Evolutionary conservation across 2,329 filamentous ascomycete genomes (phyloP).

Genomic region (Ophiocordyceps polyrhachis-furcata): DNA sequence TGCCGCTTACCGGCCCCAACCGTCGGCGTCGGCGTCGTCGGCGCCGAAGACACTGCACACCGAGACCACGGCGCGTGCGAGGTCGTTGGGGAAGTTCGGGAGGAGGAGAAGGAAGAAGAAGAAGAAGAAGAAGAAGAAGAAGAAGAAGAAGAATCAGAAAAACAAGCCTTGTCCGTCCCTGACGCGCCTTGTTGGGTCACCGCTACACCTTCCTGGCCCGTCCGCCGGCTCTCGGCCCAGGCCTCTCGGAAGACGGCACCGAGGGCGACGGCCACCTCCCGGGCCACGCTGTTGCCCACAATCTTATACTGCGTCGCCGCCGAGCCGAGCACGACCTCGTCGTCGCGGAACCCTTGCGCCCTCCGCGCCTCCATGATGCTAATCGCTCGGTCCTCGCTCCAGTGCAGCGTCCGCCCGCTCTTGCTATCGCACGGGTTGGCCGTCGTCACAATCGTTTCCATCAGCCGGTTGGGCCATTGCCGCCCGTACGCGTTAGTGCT

Average conservation of each 20-base stretch:
- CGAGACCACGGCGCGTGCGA: not conserved
- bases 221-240: slow-evolving; percentile 9
- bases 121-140: no score
- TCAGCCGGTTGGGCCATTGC: slow-evolving; percentile 29
- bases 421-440: slow-evolving; percentile 33
- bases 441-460: slow-evolving; percentile 44
- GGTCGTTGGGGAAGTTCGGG: no score
- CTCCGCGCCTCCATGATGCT: slow-evolving; percentile 48
- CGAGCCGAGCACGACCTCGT: slow-evolving; percentile 48
- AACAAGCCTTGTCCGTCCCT: no score
- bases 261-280: slow-evolving; percentile 46
- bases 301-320: slow-evolving; percentile 39
- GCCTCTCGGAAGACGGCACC: slow-evolving; percentile 46
- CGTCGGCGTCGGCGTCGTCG: not conserved
- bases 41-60: not conserved
- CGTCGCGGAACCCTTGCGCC: slow-evolving; percentile 51
- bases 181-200: no score
- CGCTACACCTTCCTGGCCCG: no score
- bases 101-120: no score
- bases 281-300: slow-evolving; percentile 60
- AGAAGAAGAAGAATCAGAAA: no score
- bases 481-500: slow-evolving; percentile 28
- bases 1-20: not conserved
- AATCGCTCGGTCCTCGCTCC: slow-evolving; percentile 40
- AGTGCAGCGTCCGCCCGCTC: slow-evolving; percentile 41